Conservation (phyloP, 371 early-diverging fungal species). For the Fennellomyces sp. region DNA sequence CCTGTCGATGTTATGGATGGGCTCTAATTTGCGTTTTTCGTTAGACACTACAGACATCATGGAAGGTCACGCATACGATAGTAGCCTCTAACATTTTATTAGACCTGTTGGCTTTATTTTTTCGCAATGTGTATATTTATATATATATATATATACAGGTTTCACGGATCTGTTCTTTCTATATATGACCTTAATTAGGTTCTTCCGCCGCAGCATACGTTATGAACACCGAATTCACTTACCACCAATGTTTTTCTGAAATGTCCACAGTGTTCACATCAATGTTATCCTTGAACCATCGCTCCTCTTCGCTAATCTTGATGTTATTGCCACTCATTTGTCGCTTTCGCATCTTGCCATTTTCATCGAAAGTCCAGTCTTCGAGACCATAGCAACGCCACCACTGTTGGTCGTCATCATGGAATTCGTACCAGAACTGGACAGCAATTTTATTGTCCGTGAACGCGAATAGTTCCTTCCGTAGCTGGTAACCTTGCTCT, state of each 20-base stretch:
- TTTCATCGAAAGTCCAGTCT: conserved; percentile 42
- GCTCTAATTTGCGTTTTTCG: too few species aligned
- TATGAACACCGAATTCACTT: neutral
- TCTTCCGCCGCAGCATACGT: too few species aligned
- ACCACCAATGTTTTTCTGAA: conserved; percentile 17
- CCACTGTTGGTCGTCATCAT: conserved; percentile 30
- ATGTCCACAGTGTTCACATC: conserved; percentile 15
- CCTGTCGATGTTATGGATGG: too few species aligned
- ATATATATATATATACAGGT: neutral
- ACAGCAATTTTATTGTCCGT: conserved; percentile 46
- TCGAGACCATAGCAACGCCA: conserved; percentile 36
- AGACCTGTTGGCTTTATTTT: too few species aligned
- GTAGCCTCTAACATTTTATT: too few species aligned
- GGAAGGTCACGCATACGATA: too few species aligned
- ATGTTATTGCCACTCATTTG: conserved; percentile 41
- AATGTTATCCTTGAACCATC: conserved; percentile 30
- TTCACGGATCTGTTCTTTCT: too few species aligned
- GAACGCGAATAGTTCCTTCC: conserved; percentile 45
- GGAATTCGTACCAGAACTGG: conserved; percentile 46
- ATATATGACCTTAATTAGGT: too few species aligned
- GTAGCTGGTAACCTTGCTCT: conserved; percentile 36
- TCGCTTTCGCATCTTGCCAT: conserved; percentile 40
- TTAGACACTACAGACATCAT: too few species aligned
- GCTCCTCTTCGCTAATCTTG: conserved; percentile 25
- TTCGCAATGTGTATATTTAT: too few species aligned